A percentile compares a stretch with the other conserved stretches of the same genome.
phyloP scores from a whole-genome alignment of 441 rosid genomes.

The Dalechampia spathulata region DNA sequence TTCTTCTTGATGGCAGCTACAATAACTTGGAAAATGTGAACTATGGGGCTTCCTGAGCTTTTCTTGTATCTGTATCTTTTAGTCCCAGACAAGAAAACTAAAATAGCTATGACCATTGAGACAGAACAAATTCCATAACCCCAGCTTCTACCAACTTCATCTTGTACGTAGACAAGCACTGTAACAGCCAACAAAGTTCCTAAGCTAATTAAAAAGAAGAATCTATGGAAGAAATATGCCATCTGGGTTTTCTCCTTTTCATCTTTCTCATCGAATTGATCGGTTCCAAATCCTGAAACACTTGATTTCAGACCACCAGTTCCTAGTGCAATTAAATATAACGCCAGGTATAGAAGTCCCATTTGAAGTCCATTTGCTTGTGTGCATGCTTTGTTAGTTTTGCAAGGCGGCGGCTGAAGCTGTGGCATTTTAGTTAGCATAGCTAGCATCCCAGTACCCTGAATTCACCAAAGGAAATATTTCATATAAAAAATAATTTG shows the following conservation, averaged over 20 bases:
- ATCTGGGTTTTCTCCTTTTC: conserved; percentile 72
- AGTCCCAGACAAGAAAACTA: conserved; percentile 52
- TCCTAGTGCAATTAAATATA: conserved; percentile 75
- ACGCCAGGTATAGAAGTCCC: conserved; percentile 60
- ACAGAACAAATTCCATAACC: conserved; percentile 83
- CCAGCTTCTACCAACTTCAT: conserved; percentile 71
- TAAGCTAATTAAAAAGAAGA: conserved; percentile 69
- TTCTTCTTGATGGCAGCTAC: conserved; percentile 54
- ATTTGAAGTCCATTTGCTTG: conserved; percentile 56
- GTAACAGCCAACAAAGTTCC: conserved; percentile 84
- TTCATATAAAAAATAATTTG: no score
- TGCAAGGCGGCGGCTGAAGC: conserved; percentile 61
- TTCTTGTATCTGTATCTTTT: conserved; percentile 70
- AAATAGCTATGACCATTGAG: conserved; percentile 50
- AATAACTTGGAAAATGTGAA: conserved; percentile 64
- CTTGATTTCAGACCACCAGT: conserved; percentile 95
- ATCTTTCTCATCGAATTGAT: conserved; percentile 79
- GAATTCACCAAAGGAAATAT: background rate
- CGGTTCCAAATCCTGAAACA: conserved; percentile 87
- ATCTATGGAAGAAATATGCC: conserved; percentile 79
- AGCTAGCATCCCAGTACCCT: conserved; percentile 76
- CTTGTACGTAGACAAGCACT: conserved; percentile 82
- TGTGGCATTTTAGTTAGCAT: conserved; percentile 51
- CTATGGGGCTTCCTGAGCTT: conserved; percentile 72
- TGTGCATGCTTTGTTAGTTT: conserved; percentile 29